A percentile compares a stretch with the other conserved stretches of the same genome.
phyloP scores from a whole-genome alignment of 768 basidiomycete species.

The Termitomyces bulborhizus region DNA sequence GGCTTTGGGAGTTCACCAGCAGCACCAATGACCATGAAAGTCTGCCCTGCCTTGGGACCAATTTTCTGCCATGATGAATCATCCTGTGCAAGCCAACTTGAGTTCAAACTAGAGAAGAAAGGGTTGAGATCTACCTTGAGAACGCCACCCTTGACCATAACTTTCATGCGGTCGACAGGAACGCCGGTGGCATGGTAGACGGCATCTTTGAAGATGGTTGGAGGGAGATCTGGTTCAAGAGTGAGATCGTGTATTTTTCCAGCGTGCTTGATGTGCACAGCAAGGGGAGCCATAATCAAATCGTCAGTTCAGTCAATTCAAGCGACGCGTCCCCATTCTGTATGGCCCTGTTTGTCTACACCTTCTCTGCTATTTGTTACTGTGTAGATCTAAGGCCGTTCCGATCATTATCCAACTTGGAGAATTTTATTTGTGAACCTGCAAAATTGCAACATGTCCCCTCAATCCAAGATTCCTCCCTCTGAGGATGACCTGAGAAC shows the following conservation, averaged over 20 bases:
- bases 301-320: conserved; percentile 1
- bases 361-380: conserved; percentile 2
- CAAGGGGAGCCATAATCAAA: conserved; percentile 51
- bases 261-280: conserved; percentile 87
- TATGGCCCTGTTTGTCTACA: conserved; percentile 9
- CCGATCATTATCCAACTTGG: conserved; percentile 1
- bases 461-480: conserved; percentile 30
- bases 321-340: conserved; percentile 19
- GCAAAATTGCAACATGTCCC: conserved; percentile 7
- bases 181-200: conserved; percentile 82
- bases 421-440: conserved; percentile 9
- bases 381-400: conserved; percentile 12
- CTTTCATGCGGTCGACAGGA: conserved; percentile 90
- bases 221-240: conserved; percentile 68
- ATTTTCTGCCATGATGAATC: conserved; percentile 85
- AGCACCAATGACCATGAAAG: conserved; percentile 90
- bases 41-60: conserved; percentile 78
- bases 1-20: conserved; percentile 90
- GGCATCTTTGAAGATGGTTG: conserved; percentile 73
- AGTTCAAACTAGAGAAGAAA: not conserved
- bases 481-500: conserved; percentile 56
- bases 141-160: conserved; percentile 90
- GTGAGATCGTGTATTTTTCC: conserved; percentile 70
- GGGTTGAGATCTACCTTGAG: conserved; percentile 57
- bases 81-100: conserved; percentile 42